A percentile compares a stretch with the other conserved stretches of the same genome.
Conservation (phyloP, 306 rosid species). For the Fragaria vesca region DNA sequence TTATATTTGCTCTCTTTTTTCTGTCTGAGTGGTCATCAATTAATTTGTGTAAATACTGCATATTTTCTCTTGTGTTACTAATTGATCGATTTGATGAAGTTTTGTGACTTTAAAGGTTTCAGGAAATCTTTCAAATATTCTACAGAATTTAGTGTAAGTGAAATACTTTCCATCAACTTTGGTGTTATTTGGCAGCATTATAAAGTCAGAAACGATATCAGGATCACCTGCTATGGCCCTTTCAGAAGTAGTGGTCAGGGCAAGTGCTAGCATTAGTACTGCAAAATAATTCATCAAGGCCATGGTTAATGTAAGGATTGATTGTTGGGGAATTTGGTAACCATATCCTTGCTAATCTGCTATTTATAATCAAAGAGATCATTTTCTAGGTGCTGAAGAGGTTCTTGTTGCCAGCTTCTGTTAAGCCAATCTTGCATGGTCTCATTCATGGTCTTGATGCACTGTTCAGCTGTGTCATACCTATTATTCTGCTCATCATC, state of each 20-base stretch:
- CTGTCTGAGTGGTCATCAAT: too few species aligned
- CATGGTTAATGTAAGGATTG: background rate
- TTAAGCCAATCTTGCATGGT: too few species aligned
- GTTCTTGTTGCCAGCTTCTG: too few species aligned
- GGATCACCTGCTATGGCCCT: slow-evolving; percentile 7
- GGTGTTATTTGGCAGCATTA: background rate
- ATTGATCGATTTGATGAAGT: background rate
- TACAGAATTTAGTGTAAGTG: slow-evolving; percentile 14
- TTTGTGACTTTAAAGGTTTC: slow-evolving; percentile 16
- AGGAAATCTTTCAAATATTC: background rate
- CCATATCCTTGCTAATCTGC: too few species aligned
- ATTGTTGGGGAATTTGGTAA: too few species aligned
- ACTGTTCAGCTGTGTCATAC: background rate
- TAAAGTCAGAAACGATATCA: slow-evolving; percentile 11
- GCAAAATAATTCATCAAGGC: background rate
- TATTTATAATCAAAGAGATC: too few species aligned
- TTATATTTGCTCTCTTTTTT: too few species aligned
- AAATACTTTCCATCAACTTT: slow-evolving; percentile 10
- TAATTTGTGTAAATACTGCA: too few species aligned
- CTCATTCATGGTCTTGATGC: too few species aligned
- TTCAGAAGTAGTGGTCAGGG: background rate
- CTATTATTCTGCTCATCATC: background rate
- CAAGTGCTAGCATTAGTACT: background rate
- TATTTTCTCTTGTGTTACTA: too few species aligned
- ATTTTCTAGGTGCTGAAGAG: too few species aligned